These are phyloP conservation scores for Pleurozium schreberi DNA, from an alignment of 225 moss, liverwort and hornwort species.

Conservation along the genomic window DNA sequence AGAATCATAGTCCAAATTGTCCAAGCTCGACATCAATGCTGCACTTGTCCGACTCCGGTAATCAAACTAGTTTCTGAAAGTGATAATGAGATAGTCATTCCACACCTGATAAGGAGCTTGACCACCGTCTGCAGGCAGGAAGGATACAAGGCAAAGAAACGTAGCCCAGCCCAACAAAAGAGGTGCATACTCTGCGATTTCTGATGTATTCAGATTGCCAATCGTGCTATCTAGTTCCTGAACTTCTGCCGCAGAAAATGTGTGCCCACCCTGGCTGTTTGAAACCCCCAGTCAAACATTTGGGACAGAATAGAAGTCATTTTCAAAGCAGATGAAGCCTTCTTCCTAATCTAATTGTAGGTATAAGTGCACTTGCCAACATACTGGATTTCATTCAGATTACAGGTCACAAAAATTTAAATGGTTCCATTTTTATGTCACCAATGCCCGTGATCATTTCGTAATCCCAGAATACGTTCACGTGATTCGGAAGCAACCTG, in stretches of 20 bases:
- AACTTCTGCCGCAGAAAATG: slow-evolving; percentile 72
- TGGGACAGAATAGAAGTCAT: not conserved
- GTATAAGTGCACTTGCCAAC: not conserved
- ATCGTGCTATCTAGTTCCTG: slow-evolving; percentile 64
- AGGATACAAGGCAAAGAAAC: slow-evolving; percentile 74
- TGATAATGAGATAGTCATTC: not conserved
- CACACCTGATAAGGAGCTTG: slow-evolving; percentile 42
- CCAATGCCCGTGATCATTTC: not conserved
- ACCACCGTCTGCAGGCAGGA: slow-evolving; percentile 55
- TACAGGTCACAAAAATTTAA: not conserved
- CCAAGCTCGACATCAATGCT: not conserved
- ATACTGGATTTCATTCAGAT: not conserved
- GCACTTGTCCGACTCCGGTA: not conserved
- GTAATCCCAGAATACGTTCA: not conserved
- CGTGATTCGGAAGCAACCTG: slow-evolving; percentile 30
- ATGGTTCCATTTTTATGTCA: not conserved
- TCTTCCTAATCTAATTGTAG: not conserved
- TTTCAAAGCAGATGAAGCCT: not conserved
- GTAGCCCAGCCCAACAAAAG: slow-evolving; percentile 91
- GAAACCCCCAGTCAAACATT: slow-evolving; percentile 11
- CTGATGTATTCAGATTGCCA: slow-evolving; percentile 44
- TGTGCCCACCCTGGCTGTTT: slow-evolving; percentile 66
- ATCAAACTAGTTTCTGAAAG: not conserved
- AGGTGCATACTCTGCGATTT: slow-evolving; percentile 61
- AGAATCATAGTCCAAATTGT: not conserved